Evolutionary conservation across 2,329 filamentous ascomycete species (phyloP).

Genomic region (Ophiocordyceps camponoti-rufipedis): DNA sequence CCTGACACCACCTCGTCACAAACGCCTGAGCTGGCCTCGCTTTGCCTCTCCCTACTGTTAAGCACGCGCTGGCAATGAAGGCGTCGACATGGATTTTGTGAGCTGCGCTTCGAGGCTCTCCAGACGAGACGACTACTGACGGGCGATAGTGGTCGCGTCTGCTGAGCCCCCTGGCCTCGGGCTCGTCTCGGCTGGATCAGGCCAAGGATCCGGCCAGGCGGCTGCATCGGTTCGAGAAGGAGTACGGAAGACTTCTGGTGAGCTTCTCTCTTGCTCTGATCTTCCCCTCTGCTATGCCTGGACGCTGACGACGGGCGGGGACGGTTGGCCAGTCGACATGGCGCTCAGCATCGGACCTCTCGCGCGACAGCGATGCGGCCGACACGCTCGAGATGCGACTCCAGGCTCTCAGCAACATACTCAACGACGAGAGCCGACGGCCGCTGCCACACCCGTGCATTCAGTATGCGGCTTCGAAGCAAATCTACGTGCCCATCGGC

Average conservation of each 20-base stretch:
- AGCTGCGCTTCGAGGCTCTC: not conserved
- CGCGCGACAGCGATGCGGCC: conserved; percentile 40
- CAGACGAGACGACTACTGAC: not conserved
- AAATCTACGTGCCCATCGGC: conserved; percentile 77
- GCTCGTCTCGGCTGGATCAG: conserved; percentile 36
- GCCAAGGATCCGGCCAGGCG: conserved; percentile 45
- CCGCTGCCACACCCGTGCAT: conserved; percentile 86
- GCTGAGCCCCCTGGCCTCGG: conserved; percentile 42
- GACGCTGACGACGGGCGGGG: not conserved
- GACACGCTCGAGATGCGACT: conserved; percentile 44
- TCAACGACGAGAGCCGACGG: conserved; percentile 76
- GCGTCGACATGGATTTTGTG: conserved; percentile 10
- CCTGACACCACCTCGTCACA: too few relatives aligned
- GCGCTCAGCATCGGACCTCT: conserved; percentile 42
- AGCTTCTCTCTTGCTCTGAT: conserved; percentile 5
- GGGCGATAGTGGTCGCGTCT: conserved; percentile 43
- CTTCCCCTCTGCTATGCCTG: not conserved
- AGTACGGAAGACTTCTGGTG: conserved; percentile 44
- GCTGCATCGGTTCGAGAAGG: conserved; percentile 47
- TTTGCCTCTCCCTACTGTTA: too few relatives aligned
- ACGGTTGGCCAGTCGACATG: conserved; percentile 27
- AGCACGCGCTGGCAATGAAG: conserved; percentile 21
- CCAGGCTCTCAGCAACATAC: conserved; percentile 49
- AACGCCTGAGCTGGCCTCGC: too few relatives aligned
- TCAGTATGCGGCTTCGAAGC: conserved; percentile 65